Evolutionary conservation across 257 asterid genomes (phyloP).

Genomic region (Solanum virginianum): DNA sequence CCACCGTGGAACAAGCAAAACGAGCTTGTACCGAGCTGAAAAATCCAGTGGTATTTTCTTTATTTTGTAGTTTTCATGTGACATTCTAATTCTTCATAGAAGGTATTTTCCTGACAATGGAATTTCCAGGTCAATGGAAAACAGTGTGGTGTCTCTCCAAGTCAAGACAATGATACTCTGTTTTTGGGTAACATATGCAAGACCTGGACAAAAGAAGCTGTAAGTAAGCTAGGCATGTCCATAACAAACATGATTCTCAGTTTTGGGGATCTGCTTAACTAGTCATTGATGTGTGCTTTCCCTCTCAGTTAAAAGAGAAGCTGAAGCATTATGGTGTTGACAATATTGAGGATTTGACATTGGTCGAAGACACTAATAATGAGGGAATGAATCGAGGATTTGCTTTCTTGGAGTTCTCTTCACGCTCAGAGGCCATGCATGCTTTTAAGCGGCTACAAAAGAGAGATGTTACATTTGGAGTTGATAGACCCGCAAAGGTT

Average conservation of each 20-base stretch:
- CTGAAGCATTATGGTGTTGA: slow-evolving; percentile 69
- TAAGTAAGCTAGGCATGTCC: slow-evolving; percentile 36
- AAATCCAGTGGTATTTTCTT: slow-evolving; percentile 75
- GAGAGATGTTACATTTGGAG: slow-evolving; percentile 80
- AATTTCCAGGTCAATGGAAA: slow-evolving; percentile 87
- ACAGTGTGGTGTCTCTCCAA: slow-evolving; percentile 95
- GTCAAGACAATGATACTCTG: slow-evolving; percentile 96
- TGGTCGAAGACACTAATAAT: slow-evolving; percentile 76
- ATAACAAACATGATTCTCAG: slow-evolving; percentile 13
- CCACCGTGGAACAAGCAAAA: slow-evolving; percentile 86
- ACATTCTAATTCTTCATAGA: slow-evolving; percentile 10
- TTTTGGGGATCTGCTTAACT: slow-evolving; percentile 9
- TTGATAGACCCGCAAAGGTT: slow-evolving; percentile 91
- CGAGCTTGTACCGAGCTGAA: slow-evolving; percentile 77
- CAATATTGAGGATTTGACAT: slow-evolving; percentile 75
- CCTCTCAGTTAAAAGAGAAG: slow-evolving; percentile 79
- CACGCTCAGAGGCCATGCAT: slow-evolving; percentile 93
- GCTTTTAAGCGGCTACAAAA: slow-evolving; percentile 94
- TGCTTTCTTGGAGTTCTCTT: slow-evolving; percentile 85
- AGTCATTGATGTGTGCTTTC: slow-evolving; percentile 30
- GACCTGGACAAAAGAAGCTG: slow-evolving; percentile 90
- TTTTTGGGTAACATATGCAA: slow-evolving; percentile 92
- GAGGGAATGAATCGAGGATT: slow-evolving; percentile 83
- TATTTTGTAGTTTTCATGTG: slow-evolving; percentile 14
- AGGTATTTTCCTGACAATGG: slow-evolving; percentile 31